A percentile compares a stretch with the other conserved stretches of the same genome.
Evolutionary conservation across 768 basidiomycete species (phyloP).

Genomic region (Coprinopsis sp.): DNA sequence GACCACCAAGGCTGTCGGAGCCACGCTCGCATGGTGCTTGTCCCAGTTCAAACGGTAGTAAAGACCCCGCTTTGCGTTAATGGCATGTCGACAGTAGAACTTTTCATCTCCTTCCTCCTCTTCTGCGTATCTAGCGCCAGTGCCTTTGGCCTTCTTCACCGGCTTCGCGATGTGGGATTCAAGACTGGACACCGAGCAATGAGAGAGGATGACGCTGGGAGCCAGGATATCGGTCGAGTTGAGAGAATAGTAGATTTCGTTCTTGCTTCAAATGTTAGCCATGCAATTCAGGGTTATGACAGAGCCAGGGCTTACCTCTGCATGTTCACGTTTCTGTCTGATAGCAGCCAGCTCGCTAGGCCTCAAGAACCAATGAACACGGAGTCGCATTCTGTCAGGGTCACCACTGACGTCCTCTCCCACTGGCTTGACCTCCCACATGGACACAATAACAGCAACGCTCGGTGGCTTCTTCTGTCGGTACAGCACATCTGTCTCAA

Average conservation of each 20-base stretch:
- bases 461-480: constrained; percentile 46
- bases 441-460: constrained; percentile 62
- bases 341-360: constrained; percentile 58
- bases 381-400: constrained; percentile 43
- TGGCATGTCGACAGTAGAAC: constrained; percentile 57
- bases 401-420: constrained; percentile 2
- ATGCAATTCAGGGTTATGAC: background rate
- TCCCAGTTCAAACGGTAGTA: constrained; percentile 65
- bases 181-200: constrained; percentile 43
- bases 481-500: constrained; percentile 44
- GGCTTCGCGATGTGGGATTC: constrained; percentile 16
- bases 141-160: constrained; percentile 12
- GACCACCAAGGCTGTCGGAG: constrained; percentile 23
- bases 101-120: constrained; percentile 18
- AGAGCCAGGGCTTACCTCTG: constrained; percentile 40
- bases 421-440: constrained; percentile 53
- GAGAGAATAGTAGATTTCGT: constrained; percentile 71
- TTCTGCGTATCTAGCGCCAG: constrained; percentile 13
- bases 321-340: constrained; percentile 55
- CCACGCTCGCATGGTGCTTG: constrained; percentile 36
- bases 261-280: constrained; percentile 39
- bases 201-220: constrained; percentile 47
- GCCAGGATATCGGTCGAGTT: constrained; percentile 42
- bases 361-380: constrained; percentile 73
- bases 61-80: constrained; percentile 53